A percentile compares a stretch with the other conserved stretches of the same genome.
phyloP scores from a whole-genome alignment of 768 basidiomycete species.

The Mycena rebaudengoi region DNA sequence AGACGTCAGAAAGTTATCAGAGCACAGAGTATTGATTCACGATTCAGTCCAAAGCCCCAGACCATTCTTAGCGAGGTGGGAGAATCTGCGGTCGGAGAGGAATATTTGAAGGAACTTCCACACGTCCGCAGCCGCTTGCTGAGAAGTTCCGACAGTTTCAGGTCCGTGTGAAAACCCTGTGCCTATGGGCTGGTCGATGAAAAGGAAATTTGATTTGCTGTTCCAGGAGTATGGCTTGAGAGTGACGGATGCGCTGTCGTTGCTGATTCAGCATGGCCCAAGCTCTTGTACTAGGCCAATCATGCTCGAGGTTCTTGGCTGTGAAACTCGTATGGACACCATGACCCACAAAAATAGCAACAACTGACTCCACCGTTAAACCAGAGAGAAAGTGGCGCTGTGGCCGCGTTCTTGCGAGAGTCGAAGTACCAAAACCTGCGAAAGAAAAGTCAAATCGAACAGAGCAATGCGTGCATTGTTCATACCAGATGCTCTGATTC shows the following conservation, averaged over 20 bases:
- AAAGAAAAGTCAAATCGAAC: not conserved
- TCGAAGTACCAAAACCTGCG: constrained; percentile 76
- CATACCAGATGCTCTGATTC: constrained; percentile 27
- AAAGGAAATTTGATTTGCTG: constrained; percentile 63
- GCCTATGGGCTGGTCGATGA: constrained; percentile 73
- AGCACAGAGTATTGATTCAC: constrained; percentile 33
- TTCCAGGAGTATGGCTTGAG: constrained; percentile 68
- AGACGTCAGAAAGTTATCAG: not conserved
- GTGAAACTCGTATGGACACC: too few species aligned
- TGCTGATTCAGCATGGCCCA: constrained; percentile 76
- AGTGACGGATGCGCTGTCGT: constrained; percentile 57
- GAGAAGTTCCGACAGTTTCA: constrained; percentile 57
- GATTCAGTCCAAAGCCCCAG: constrained; percentile 75
- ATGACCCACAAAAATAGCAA: too few species aligned
- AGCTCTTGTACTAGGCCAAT: constrained; percentile 79
- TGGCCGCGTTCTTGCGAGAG: constrained; percentile 64
- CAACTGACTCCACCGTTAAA: constrained; percentile 74
- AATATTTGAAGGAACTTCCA: constrained; percentile 74
- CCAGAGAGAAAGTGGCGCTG: constrained; percentile 72
- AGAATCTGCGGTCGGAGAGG: constrained; percentile 61
- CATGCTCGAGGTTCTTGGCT: constrained; percentile 66
- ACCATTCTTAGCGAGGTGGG: constrained; percentile 51
- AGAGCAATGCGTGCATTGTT: not conserved
- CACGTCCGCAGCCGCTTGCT: constrained; percentile 62
- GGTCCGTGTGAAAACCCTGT: constrained; percentile 70